Conservation (phyloP, 345 rosid genomes). For the Mangifera indica region DNA sequence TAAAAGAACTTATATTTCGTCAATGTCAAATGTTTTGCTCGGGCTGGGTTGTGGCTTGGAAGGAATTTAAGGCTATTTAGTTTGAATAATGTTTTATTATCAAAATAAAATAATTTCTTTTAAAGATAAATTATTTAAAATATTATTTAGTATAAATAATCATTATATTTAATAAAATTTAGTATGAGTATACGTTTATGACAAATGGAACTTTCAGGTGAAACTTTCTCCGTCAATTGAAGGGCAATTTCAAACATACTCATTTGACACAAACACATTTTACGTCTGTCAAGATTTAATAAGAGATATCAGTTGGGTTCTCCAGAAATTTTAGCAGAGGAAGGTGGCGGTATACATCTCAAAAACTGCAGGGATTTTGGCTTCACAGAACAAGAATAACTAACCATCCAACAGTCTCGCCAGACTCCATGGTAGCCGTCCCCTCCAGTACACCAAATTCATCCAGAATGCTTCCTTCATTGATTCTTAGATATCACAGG, state of each 20-base stretch:
- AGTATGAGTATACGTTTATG: too few species aligned
- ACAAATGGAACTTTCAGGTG: too few species aligned
- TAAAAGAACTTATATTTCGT: slow-evolving; percentile 1
- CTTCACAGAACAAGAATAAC: background rate
- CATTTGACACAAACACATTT: background rate
- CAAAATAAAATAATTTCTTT: too few species aligned
- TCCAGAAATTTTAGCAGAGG: background rate
- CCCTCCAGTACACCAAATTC: background rate
- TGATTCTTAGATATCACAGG: background rate
- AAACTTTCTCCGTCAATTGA: too few species aligned
- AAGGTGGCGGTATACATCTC: background rate
- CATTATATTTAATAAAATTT: too few species aligned
- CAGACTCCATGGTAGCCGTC: background rate
- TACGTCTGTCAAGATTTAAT: background rate
- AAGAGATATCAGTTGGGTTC: background rate
- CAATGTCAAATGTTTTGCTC: background rate
- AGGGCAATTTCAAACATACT: background rate
- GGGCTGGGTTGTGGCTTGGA: background rate
- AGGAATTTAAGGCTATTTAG: too few species aligned
- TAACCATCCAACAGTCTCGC: background rate
- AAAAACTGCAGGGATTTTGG: background rate
- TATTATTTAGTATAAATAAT: too few species aligned
- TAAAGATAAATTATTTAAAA: too few species aligned
- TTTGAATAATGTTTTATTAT: too few species aligned
- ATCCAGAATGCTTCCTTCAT: background rate